Conservation (phyloP, 1,139 yeast species). For the Hanseniaspora uvarum region DNA sequence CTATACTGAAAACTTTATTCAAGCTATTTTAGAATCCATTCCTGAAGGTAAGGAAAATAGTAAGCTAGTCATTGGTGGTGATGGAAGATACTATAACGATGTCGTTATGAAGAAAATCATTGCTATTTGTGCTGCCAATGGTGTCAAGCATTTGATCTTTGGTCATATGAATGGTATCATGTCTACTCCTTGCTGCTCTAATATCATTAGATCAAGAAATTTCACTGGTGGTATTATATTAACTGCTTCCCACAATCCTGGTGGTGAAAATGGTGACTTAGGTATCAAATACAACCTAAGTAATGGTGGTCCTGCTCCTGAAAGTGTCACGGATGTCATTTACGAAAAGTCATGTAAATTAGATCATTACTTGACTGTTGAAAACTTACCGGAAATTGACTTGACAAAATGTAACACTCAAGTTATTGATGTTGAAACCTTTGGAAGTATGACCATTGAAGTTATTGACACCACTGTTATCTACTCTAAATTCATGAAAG, state of each 20-base stretch:
- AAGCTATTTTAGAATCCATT: constrained; percentile 71
- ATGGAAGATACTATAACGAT: constrained; percentile 86
- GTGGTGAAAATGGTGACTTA: constrained; percentile 85
- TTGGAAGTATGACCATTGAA: constrained; percentile 49
- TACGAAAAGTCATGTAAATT: constrained; percentile 58
- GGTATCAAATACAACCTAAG: constrained; percentile 93
- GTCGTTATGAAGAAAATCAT: constrained; percentile 72
- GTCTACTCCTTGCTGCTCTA: constrained; percentile 94
- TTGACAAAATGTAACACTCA: constrained; percentile 45
- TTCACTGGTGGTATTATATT: constrained; percentile 93
- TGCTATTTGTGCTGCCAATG: constrained; percentile 81
- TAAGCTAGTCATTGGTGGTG: constrained; percentile 88
- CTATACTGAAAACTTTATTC: constrained; percentile 90
- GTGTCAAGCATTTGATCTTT: constrained; percentile 70
- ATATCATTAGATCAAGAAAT: constrained; percentile 60
- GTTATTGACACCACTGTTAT: constrained; percentile 73
- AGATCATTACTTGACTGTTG: constrained; percentile 47
- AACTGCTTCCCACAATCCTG: constrained; percentile 98
- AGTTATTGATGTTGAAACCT: constrained; percentile 31
- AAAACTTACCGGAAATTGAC: constrained; percentile 51
- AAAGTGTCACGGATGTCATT: constrained; percentile 78
- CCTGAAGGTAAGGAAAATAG: constrained; percentile 59
- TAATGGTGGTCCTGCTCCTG: constrained; percentile 99
- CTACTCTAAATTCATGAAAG: constrained; percentile 68
- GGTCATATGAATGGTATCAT: constrained; percentile 73